Base-by-base conservation (phyloP, 139 green algal species). In the Chlamydomonas sp. region DNA sequence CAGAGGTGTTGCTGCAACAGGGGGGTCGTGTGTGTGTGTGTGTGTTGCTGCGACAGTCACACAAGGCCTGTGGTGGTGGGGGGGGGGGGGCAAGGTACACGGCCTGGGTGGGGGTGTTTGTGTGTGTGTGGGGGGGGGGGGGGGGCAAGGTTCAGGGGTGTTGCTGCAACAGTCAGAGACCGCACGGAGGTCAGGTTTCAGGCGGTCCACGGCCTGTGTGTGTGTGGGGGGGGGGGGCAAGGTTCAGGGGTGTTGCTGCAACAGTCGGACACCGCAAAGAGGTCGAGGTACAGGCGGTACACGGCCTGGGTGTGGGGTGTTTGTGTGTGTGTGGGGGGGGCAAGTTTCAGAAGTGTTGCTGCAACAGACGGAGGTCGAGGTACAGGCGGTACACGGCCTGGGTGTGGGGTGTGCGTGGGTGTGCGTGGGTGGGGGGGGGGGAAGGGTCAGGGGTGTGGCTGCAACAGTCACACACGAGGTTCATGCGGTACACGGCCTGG, bases 231-330 rank as follows among this genome's bases (percentile, higher is more conserved):
- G 13, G 16, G 20, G 43, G 43, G 13, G 13, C 20, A 13, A 54
- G 43, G 43, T 13, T 54, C 20, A 26, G 20, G 43, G 43, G 43
- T 54, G 13, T 13, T 54, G 43, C 16, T 20, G 43, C 13, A 54
- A 54, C 20, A 54, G 13, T 26, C 16, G 13, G 13, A 35, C n/a
- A 70, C 36, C 16, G 63, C 35, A 30, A 20, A 20, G 5, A 70
- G 37, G n/a, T 70, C 63, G 5, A 70, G n/a, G 35, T 59, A 58
- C 63, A 70, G 35, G 16, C 63, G 63, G 63, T 70, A 70, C 10
- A 58, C 36, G 24, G 28, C 63, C 38, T 70, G 37, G 6, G 5
- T 13, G 60, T 6, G 34, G n/a, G n/a, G n/a, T n/a, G n/a, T n/a
- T n/a, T n/a, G n/a, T n/a, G n/a, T 54, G 13, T 54, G 20, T 13